Percentiles rank a stretch among this genome's conserved stretches.
Evolutionary conservation across 805 yeast genomes (phyloP).

Genomic region (Cephaloascus albidus): DNA sequence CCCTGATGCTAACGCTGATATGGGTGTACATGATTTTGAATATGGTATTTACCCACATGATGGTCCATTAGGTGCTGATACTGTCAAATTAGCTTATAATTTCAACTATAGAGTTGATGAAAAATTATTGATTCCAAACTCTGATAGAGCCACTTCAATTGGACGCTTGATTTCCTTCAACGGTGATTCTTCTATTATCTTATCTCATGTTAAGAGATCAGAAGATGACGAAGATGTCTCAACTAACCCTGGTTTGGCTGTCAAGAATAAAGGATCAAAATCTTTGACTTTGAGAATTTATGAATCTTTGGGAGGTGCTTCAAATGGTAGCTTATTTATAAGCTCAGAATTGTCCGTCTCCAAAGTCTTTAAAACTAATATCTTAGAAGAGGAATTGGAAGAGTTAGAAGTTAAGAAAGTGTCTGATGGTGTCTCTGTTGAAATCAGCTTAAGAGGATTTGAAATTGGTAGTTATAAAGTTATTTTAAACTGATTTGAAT

Average conservation of each 20-base stretch:
- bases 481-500: too few species aligned
- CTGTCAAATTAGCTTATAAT: slow-evolving; percentile 69
- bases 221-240: slow-evolving; percentile 66
- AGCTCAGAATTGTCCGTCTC: slow-evolving; percentile 27
- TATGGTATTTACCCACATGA: slow-evolving; percentile 81
- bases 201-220: slow-evolving; percentile 77
- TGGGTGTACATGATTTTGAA: slow-evolving; percentile 77
- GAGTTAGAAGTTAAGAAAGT: slow-evolving; percentile 21
- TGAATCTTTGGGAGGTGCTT: slow-evolving; percentile 80
- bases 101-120: slow-evolving; percentile 50
- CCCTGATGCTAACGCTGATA: slow-evolving; percentile 92
- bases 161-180: slow-evolving; percentile 12
- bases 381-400: slow-evolving; percentile 44
- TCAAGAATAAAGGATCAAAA: slow-evolving; percentile 32
- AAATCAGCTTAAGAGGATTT: slow-evolving; percentile 55
- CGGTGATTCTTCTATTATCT: slow-evolving; percentile 52
- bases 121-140: slow-evolving; percentile 7
- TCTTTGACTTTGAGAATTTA: slow-evolving; percentile 67
- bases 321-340: slow-evolving; percentile 42
- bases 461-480: slow-evolving; percentile 65
- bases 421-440: slow-evolving; percentile 21
- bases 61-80: slow-evolving; percentile 53
- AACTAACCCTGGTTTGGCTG: slow-evolving; percentile 33
- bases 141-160: slow-evolving; percentile 2
- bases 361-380: slow-evolving; percentile 45